These are phyloP conservation scores for Leccinum rimulosum DNA, from an alignment of 768 basidiomycete genomes.

Conservation along the genomic window DNA sequence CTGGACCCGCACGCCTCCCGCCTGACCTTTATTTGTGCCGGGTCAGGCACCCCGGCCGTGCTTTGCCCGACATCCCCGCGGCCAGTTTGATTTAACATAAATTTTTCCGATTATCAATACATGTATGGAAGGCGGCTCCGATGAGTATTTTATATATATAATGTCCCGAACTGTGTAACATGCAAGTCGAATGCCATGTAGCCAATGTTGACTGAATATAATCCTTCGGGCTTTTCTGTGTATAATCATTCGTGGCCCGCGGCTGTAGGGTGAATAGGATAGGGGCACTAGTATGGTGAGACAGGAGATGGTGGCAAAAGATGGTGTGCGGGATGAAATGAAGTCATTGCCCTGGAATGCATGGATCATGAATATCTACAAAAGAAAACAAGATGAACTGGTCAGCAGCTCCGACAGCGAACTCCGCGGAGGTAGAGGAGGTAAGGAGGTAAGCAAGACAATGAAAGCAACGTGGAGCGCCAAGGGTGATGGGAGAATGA, in stretches of 20 bases:
- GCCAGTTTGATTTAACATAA: too few relatives aligned
- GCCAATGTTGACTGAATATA: conserved; percentile 4
- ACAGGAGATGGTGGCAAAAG: conserved; percentile 7
- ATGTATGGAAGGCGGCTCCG: background rate
- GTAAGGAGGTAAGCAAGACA: background rate
- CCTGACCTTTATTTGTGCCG: too few relatives aligned
- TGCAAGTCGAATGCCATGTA: conserved; percentile 3
- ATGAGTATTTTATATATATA: background rate
- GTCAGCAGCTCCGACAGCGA: background rate
- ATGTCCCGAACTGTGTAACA: conserved; percentile 3
- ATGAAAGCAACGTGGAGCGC: background rate
- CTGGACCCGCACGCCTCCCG: too few relatives aligned
- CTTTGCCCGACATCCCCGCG: too few relatives aligned
- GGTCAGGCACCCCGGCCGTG: too few relatives aligned
- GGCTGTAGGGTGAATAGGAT: background rate
- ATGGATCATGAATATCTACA: conserved; percentile 12
- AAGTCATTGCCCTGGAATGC: background rate
- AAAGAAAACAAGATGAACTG: background rate
- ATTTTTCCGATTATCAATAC: too few relatives aligned
- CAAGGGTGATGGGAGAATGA: background rate
- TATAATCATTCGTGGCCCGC: conserved; percentile 9
- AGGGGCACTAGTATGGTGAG: conserved; percentile 4
- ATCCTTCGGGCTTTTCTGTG: conserved; percentile 3
- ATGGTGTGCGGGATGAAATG: conserved; percentile 8
- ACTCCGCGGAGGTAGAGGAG: background rate